These are phyloP conservation scores for Solanum megistacrolobum DNA, from an alignment of 257 asterid species.

Conservation along the genomic window DNA sequence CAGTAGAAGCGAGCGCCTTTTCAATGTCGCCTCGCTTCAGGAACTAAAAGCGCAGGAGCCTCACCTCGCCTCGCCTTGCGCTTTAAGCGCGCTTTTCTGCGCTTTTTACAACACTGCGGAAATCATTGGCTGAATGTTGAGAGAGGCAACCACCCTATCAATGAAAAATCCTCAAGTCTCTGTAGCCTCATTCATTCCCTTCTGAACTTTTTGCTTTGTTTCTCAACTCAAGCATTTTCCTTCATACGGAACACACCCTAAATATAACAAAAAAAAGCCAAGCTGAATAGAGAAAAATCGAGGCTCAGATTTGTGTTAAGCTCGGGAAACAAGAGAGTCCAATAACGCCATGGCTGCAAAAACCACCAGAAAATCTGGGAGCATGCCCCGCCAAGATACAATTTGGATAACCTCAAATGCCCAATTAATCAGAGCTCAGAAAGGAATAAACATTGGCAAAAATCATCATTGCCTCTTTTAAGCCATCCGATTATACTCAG, in stretches of 20 bases:
- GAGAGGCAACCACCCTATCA: constrained; percentile 48
- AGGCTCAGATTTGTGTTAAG: background rate
- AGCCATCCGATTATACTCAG: background rate
- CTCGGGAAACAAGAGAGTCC: background rate
- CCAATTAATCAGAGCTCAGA: background rate
- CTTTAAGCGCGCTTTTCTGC: too few species aligned
- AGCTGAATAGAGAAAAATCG: background rate
- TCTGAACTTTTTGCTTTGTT: background rate
- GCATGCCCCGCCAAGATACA: constrained; percentile 44
- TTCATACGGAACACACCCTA: background rate
- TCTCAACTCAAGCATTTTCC: background rate
- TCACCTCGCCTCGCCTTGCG: too few species aligned
- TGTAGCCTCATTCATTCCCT: background rate
- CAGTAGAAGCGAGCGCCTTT: too few species aligned
- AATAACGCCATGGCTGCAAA: constrained; percentile 16
- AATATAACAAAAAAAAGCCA: background rate
- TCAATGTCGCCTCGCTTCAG: too few species aligned
- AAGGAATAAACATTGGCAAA: background rate
- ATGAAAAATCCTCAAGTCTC: constrained; percentile 4
- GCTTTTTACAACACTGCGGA: too few species aligned
- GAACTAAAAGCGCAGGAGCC: too few species aligned
- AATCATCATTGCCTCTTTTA: background rate
- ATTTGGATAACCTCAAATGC: constrained; percentile 7
- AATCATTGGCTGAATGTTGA: constrained; percentile 21
- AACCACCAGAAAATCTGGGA: constrained; percentile 5